Base-by-base conservation (phyloP, 106 monocot genomes). In the Cymbidium sinense region DNA sequence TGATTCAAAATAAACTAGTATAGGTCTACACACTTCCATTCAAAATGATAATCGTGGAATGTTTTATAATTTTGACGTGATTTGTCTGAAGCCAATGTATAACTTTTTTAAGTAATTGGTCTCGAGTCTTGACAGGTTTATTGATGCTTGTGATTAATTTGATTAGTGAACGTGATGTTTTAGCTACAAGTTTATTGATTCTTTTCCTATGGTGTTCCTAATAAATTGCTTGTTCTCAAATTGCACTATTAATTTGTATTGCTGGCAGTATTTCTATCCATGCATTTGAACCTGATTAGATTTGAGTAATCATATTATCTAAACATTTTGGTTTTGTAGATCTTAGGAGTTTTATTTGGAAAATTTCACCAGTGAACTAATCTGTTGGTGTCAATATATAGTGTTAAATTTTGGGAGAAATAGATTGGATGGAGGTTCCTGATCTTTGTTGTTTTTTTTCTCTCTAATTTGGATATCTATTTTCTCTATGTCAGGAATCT, bases 401-500 rank as follows among this genome's bases (percentile, higher is more conserved):
- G 33, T 67, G 31, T 15, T 67, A 31, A 30, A 31, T 15, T 33
- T 23, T 67, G 67, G 33, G 3, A 29, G 28, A 33, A 67, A 67
- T 67, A 31, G 30, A 67, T 67, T 11, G 31, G 67, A 29, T 33
- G 67, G 67, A 67, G 67, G 28, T 67, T 4, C 31, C 15, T 67
- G 28, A 67, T 30, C 31, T 67, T 67, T 33, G 61, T 25, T 67
- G n/a, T n/a, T n/a, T n/a, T n/a, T n/a, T n/a, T n/a, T n/a, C n/a
- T n/a, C n/a, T 67, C 12, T 67, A 5, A 67, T 13, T 13, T 33
- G 28, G 31, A 67, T 58, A 23, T n/a, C 11, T 33, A 67, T 67
- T 67, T 67, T 67, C 31, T 67, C 4, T 5, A 71, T 71, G 36
- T 2, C 85, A 95, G 95, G 86, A 73, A 18, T 50, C 82, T 82